Evolutionary conservation across 768 basidiomycete species (phyloP).

Genomic region (Psilocybe tampanensis): DNA sequence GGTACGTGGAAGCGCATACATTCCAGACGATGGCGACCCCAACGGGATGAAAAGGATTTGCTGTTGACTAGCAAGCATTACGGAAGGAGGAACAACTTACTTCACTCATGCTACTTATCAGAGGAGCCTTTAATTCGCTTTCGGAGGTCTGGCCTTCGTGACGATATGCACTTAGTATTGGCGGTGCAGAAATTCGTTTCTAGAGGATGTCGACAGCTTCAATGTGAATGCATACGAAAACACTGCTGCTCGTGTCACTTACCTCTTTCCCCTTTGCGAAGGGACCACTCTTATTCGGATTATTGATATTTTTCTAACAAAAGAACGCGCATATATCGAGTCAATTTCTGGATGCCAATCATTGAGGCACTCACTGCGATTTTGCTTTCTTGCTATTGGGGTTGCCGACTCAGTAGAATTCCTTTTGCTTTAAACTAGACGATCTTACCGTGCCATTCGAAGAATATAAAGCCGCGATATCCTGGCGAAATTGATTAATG

Average conservation of each 20-base stretch:
- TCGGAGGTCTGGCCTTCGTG: background rate
- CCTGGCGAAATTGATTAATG: background rate
- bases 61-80: background rate
- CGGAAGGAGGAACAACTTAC: background rate
- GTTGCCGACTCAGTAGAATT: background rate
- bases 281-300: background rate
- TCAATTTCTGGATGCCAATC: background rate
- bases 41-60: background rate
- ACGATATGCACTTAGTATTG: conserved; percentile 9
- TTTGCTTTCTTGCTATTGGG: background rate
- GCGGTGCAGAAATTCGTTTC: conserved; percentile 23
- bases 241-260: too few relatives aligned
- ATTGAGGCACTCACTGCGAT: conserved; percentile 1
- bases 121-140: background rate
- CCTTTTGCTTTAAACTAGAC: background rate
- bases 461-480: conserved; percentile 8
- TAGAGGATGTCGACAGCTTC: background rate
- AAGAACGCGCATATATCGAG: conserved; percentile 10
- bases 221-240: background rate
- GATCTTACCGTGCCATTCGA: background rate
- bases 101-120: background rate
- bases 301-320: background rate
- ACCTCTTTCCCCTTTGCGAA: conserved; percentile 9
- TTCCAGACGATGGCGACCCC: conserved; percentile 4
- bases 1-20: conserved; percentile 6